Conservation (phyloP, 164 flowering plant species). For the Cinnamomum micranthum region DNA sequence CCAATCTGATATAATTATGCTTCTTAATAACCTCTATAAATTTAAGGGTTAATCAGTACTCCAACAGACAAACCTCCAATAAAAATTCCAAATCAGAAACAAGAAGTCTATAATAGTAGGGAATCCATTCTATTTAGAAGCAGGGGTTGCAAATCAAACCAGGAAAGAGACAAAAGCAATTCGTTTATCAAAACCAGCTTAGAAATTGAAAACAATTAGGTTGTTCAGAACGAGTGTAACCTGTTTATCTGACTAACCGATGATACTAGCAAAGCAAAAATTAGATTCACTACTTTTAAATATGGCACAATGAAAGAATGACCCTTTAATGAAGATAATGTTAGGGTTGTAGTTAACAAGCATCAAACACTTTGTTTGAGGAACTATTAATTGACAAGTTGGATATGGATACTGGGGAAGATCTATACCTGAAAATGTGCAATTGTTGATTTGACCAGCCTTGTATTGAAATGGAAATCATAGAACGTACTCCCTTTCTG, state of each 20-base stretch:
- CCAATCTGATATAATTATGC: not conserved
- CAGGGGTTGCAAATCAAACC: not conserved
- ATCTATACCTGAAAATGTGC: conserved; percentile 92
- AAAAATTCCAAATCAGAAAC: not conserved
- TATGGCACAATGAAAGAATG: not conserved
- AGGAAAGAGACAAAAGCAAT: not conserved
- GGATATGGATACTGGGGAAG: not conserved
- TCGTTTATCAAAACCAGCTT: not conserved
- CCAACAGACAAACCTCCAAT: not conserved
- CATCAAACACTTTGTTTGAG: not conserved
- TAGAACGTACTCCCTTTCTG: conserved; percentile 66
- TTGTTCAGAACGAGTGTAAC: too few relatives aligned
- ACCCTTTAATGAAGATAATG: not conserved
- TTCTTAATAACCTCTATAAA: not conserved
- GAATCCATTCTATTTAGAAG: not conserved
- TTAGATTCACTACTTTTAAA: not conserved
- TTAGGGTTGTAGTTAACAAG: not conserved
- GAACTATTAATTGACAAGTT: not conserved
- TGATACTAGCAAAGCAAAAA: not conserved
- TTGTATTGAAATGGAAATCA: conserved; percentile 86
- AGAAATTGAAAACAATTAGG: not conserved
- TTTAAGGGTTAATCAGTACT: not conserved
- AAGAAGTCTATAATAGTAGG: not conserved
- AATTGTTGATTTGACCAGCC: conserved; percentile 86
- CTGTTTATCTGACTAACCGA: not conserved